Conservation (phyloP, 768 basidiomycete species). For the Baorangia bicolor region DNA sequence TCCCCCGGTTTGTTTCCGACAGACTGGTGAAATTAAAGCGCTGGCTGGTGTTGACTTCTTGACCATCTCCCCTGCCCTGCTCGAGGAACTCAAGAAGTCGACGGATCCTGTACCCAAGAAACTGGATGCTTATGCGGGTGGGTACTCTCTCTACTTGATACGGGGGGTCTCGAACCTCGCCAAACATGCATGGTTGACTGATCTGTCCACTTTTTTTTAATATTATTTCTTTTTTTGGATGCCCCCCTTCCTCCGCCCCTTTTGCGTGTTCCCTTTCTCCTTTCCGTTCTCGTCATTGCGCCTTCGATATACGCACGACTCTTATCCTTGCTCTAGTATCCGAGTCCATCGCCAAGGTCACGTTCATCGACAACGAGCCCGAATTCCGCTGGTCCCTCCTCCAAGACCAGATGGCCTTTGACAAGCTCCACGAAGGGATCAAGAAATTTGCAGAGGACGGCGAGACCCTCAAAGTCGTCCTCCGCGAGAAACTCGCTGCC, state of each 20-base stretch:
- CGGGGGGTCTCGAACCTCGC: not conserved
- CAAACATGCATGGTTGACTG: slow-evolving; percentile 4
- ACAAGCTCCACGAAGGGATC: slow-evolving; percentile 98
- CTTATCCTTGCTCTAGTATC: not conserved
- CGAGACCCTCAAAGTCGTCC: slow-evolving; percentile 77
- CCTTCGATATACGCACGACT: too few relatives aligned
- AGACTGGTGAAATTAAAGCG: slow-evolving; percentile 90
- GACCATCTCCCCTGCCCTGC: slow-evolving; percentile 87
- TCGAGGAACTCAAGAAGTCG: slow-evolving; percentile 90
- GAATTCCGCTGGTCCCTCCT: slow-evolving; percentile 95
- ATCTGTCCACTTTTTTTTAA: slow-evolving; percentile 5
- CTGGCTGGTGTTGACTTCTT: slow-evolving; percentile 98
- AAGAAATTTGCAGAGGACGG: slow-evolving; percentile 98
- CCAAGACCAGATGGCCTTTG: slow-evolving; percentile 96
- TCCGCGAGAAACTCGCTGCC: slow-evolving; percentile 61
- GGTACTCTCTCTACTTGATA: slow-evolving; percentile 23
- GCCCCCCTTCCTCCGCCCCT: not conserved
- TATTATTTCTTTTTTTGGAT: not conserved
- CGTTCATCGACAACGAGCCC: slow-evolving; percentile 88
- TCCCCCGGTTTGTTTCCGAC: slow-evolving; percentile 8
- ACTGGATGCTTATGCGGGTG: slow-evolving; percentile 66
- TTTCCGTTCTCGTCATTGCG: not conserved
- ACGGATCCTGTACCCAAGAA: slow-evolving; percentile 77
- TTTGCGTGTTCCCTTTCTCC: not conserved
- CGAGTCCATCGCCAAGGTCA: slow-evolving; percentile 68